Evolutionary conservation across 371 early-diverging fungal species (phyloP).

Genomic region (Rhizopus microsporus): DNA sequence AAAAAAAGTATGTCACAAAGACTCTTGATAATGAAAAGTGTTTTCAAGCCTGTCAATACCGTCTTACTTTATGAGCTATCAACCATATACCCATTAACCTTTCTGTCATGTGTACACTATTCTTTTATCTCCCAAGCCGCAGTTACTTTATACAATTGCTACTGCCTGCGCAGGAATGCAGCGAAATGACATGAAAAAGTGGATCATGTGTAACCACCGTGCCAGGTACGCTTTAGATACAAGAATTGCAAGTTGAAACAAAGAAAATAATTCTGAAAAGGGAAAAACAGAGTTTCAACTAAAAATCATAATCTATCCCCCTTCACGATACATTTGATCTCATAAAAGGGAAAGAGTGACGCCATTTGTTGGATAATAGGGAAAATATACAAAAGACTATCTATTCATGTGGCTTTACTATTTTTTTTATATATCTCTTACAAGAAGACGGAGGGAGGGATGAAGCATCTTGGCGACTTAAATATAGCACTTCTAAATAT

Average conservation of each 20-base stretch:
- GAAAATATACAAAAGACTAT: too few species aligned
- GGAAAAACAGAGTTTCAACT: not conserved
- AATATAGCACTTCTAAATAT: not conserved
- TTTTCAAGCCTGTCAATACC: too few species aligned
- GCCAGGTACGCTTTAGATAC: not conserved
- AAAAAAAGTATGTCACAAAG: too few species aligned
- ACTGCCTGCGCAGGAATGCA: not conserved
- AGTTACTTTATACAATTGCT: not conserved
- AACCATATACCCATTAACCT: too few species aligned
- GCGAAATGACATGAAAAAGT: not conserved
- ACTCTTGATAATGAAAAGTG: too few species aligned
- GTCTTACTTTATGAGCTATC: too few species aligned
- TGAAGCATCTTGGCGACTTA: not conserved
- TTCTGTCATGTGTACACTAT: too few species aligned
- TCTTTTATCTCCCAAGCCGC: not conserved
- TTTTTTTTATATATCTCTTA: not conserved
- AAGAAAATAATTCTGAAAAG: not conserved
- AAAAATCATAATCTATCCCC: too few species aligned
- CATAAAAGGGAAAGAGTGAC: not conserved
- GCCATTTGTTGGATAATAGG: not conserved
- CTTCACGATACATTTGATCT: too few species aligned
- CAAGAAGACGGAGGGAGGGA: not conserved
- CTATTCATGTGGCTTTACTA: not conserved
- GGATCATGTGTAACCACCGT: not conserved
- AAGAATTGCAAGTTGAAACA: not conserved